Evolutionary conservation across 306 rosid genomes (phyloP).

Genomic region (Geum urbanum): DNA sequence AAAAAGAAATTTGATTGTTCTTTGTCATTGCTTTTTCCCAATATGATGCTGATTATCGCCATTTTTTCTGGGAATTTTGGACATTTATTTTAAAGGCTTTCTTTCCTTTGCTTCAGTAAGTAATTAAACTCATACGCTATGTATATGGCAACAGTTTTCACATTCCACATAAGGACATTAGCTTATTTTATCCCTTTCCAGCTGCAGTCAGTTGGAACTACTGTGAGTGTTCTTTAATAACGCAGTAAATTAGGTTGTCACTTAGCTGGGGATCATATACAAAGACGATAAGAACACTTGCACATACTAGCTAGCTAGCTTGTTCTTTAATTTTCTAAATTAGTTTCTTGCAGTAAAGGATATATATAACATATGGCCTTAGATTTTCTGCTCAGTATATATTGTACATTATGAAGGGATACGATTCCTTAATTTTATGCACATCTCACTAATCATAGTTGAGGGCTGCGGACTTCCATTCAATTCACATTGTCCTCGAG

Average conservation of each 20-base stretch:
- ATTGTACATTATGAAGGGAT: conserved; percentile 25
- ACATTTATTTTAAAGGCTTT: background rate
- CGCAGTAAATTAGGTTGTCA: conserved; percentile 6
- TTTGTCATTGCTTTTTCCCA: background rate
- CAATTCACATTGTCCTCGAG: conserved; percentile 19
- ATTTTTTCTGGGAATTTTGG: conserved; percentile 1
- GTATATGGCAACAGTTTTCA: background rate
- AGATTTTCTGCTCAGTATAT: conserved; percentile 20
- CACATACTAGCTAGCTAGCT: background rate
- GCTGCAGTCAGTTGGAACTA: background rate
- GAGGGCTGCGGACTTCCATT: background rate
- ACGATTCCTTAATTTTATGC: conserved; percentile 40
- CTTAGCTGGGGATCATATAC: background rate
- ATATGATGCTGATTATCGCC: conserved; percentile 2
- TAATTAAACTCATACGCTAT: background rate
- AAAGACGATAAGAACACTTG: background rate
- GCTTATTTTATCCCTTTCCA: background rate
- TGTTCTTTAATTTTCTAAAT: background rate
- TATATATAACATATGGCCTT: conserved; percentile 14
- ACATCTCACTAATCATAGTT: conserved; percentile 13
- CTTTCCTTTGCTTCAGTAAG: background rate
- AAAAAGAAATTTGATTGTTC: background rate
- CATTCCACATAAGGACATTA: background rate
- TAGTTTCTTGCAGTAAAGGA: conserved; percentile 9
- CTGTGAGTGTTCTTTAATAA: conserved; percentile 4